phyloP scores from a whole-genome alignment of 495 filamentous ascomycete genomes.

The Aspergillus steynii region DNA sequence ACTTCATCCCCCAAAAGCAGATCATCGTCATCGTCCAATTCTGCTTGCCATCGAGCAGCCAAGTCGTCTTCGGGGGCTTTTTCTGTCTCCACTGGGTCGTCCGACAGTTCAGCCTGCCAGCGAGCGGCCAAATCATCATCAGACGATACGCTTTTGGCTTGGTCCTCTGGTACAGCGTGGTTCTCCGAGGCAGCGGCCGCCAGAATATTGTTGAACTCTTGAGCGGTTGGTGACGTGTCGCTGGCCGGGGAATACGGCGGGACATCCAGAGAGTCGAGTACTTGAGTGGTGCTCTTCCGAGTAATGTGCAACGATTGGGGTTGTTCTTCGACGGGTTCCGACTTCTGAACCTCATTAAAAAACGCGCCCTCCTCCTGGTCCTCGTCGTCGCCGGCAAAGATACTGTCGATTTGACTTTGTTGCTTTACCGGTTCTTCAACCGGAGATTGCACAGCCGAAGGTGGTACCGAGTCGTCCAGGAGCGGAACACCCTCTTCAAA shows the following conservation, averaged over 20 bases:
- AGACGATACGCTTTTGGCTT: slow-evolving; percentile 12
- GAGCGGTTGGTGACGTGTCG: slow-evolving; percentile 35
- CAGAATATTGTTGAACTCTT: slow-evolving; percentile 31
- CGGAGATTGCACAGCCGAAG: slow-evolving; percentile 22
- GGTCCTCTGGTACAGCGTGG: slow-evolving; percentile 27
- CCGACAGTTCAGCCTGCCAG: slow-evolving; percentile 29
- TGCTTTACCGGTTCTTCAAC: slow-evolving; percentile 18
- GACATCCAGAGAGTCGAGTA: slow-evolving; percentile 35
- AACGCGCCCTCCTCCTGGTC: slow-evolving; percentile 41
- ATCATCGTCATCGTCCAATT: slow-evolving; percentile 77
- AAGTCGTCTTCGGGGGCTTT: slow-evolving; percentile 57
- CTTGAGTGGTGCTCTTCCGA: slow-evolving; percentile 47
- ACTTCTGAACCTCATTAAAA: slow-evolving; percentile 31
- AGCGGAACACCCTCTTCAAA: slow-evolving; percentile 51
- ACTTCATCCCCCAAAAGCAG: slow-evolving; percentile 65
- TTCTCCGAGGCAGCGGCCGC: slow-evolving; percentile 29
- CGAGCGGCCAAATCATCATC: slow-evolving; percentile 27
- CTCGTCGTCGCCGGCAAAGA: slow-evolving; percentile 42
- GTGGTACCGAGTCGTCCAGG: slow-evolving; percentile 31
- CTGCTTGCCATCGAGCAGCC: slow-evolving; percentile 80
- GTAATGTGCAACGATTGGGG: slow-evolving; percentile 27
- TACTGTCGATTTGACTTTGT: slow-evolving; percentile 23
- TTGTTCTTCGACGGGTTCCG: slow-evolving; percentile 10
- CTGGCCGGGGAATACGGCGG: slow-evolving; percentile 30
- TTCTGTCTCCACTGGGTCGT: slow-evolving; percentile 15